phyloP scores from a whole-genome alignment of 1,284 basidiomycete species.

The Lignosus rhinocerotis region DNA sequence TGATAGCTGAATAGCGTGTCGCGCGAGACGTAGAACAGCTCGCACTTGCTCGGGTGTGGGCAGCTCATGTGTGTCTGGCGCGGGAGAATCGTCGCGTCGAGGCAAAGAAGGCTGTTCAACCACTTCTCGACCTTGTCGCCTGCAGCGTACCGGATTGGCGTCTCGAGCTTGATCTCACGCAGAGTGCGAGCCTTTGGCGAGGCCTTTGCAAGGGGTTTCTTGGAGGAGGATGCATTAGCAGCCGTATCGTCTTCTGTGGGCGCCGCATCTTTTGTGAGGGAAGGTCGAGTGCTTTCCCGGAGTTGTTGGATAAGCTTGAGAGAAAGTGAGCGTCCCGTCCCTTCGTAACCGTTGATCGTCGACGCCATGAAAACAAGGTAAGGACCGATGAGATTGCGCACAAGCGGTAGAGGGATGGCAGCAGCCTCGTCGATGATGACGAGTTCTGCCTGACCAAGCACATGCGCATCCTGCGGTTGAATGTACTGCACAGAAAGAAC shows the following conservation, averaged over 20 bases:
- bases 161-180: conserved; percentile 93
- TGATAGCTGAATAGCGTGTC: conserved; percentile 98
- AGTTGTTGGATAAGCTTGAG: conserved; percentile 98
- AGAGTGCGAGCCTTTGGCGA: conserved; percentile 75
- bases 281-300: conserved; percentile 81
- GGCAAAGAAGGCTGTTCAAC: conserved; percentile 90
- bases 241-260: conserved; percentile 49
- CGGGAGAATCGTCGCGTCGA: conserved; percentile 83
- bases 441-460: conserved; percentile 96
- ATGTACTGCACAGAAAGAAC: conserved; percentile 72
- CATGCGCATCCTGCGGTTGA: conserved; percentile 95
- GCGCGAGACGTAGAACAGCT: conserved; percentile 93
- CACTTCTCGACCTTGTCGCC: conserved; percentile 94
- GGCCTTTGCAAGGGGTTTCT: conserved; percentile 50
- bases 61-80: conserved; percentile 73
- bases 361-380: conserved; percentile 99
- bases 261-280: conserved; percentile 59
- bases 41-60: conserved; percentile 92
- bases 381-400: conserved; percentile 93
- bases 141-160: conserved; percentile 90
- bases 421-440: conserved; percentile 99
- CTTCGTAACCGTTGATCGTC: conserved; percentile 99
- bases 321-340: conserved; percentile 95
- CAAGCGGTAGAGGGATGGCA: conserved; percentile 94
- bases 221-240: conserved; percentile 49